phyloP scores from a whole-genome alignment of 441 rosid genomes.

The Dalechampia spathulata region DNA sequence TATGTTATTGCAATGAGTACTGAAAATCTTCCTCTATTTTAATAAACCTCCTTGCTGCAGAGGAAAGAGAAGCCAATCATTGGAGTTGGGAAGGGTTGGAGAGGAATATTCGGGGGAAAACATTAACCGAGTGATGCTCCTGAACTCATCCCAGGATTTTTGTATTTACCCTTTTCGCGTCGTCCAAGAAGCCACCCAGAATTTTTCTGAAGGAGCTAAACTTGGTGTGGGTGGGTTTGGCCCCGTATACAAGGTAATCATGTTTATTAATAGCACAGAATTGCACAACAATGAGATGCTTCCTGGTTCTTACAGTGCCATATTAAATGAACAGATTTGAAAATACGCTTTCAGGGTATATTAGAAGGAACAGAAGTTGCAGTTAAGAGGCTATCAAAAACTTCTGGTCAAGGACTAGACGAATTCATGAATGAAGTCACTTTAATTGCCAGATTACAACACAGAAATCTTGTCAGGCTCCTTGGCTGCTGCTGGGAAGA shows the following conservation, averaged over 20 bases:
- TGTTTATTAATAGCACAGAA: neutral
- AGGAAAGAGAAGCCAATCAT: constrained; percentile 1
- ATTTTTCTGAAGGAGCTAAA: constrained; percentile 19
- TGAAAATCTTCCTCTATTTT: neutral
- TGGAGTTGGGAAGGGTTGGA: constrained; percentile 1
- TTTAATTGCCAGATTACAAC: constrained; percentile 23
- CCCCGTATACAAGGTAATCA: constrained; percentile 23
- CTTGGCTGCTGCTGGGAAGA: constrained; percentile 24
- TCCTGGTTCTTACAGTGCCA: too few relatives aligned
- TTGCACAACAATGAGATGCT: too few relatives aligned
- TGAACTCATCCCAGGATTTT: constrained; percentile 11
- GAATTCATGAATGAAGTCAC: constrained; percentile 21
- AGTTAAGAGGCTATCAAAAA: constrained; percentile 3
- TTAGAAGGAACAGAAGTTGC: neutral
- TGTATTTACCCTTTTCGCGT: constrained; percentile 3
- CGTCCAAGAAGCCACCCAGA: constrained; percentile 4
- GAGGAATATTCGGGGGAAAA: neutral
- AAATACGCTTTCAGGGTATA: neutral
- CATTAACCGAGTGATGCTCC: neutral
- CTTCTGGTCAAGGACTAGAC: constrained; percentile 1
- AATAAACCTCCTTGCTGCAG: neutral
- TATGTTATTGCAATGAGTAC: too few relatives aligned
- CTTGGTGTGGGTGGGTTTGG: constrained; percentile 31
- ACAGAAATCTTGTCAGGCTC: constrained; percentile 26
- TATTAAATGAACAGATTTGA: neutral